Percentiles rank a stretch among this genome's conserved stretches.
Evolutionary conservation across 2,329 filamentous ascomycete species (phyloP).

Genomic region (Thielaviopsis euricoi): DNA sequence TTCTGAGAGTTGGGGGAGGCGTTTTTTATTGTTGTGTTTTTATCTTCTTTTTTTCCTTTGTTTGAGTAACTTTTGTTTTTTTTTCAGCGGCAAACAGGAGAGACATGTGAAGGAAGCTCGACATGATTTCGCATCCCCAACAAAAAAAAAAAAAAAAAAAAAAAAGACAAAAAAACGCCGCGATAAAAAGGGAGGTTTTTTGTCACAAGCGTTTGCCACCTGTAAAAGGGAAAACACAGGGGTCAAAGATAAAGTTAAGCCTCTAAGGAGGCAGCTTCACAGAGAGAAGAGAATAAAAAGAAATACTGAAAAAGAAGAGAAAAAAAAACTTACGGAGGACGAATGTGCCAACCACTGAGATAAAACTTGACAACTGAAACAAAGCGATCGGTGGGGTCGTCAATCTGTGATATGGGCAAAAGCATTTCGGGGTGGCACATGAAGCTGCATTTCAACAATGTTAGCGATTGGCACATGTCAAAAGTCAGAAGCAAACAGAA

Average conservation of each 20-base stretch:
- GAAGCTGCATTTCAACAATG: slow-evolving; percentile 45
- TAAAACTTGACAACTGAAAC: slow-evolving; percentile 96
- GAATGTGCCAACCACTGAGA: slow-evolving; percentile 96
- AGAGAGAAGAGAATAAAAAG: background rate
- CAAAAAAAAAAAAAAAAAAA: too few relatives aligned
- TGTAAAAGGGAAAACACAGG: too few relatives aligned
- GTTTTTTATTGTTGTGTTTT: too few relatives aligned
- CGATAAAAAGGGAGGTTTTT: too few relatives aligned
- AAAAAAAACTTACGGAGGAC: slow-evolving; percentile 57
- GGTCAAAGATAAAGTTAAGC: background rate
- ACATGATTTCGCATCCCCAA: too few relatives aligned
- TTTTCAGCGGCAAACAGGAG: too few relatives aligned
- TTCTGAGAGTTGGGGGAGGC: background rate
- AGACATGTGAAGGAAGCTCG: too few relatives aligned
- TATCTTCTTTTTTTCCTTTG: too few relatives aligned
- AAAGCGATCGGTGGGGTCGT: slow-evolving; percentile 80
- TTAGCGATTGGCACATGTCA: background rate
- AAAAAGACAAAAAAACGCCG: too few relatives aligned
- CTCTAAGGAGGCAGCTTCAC: background rate
- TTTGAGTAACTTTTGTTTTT: too few relatives aligned
- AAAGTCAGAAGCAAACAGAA: background rate
- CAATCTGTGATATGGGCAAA: slow-evolving; percentile 68
- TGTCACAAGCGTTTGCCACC: too few relatives aligned
- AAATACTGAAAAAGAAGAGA: background rate
- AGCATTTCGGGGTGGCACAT: slow-evolving; percentile 98